Base-by-base conservation (phyloP, 495 filamentous ascomycete genomes). In the Penicillium egyptiacum region DNA sequence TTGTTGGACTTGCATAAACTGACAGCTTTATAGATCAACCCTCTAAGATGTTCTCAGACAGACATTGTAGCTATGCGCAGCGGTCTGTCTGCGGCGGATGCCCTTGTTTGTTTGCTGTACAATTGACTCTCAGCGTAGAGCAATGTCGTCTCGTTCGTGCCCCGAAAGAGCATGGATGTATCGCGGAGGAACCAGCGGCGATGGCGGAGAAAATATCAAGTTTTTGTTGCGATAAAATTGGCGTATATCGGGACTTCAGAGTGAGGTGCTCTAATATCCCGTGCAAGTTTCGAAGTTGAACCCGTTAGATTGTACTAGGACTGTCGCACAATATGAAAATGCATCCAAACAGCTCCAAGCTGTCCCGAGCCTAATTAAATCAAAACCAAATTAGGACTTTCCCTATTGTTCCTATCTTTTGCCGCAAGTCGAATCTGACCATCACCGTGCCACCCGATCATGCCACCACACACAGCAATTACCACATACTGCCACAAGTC, bases 391-490 rank as follows among this genome's bases (percentile, higher is more conserved):
- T 11, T n/a, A 37, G 33, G 5, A 7, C 14, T 2, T n/a, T 25
- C 14, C 42, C 10, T 25, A 9, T 42, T 19, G 10, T 44, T 44
- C 42, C 22, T 44, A 16, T 12, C 22, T 56, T 35, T 44, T 40
- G 35, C 44, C 55, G 16, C 43, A 44, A 3, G 1, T 26, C 45
- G 45, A 28, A 53, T 58, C 56, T 55, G 43, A 31, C n/a, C 53
- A 60, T 39, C 23, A 44, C 44, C 43, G 30, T 30, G 22, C 44
- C 44, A 60, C 53, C 39, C 39, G 30, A 59, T 47, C 39, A 45
- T 46, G 40, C 45, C 57, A 55, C 28, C 28, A 30, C 28, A 28
- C 30, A 12, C 43, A 10, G 2, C 16, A 42, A 31, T 8, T 16
- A 14, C 16, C 12, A 44, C 30, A 9, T 40, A n/a, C 22, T 35